Percentiles rank a stretch among this genome's conserved stretches.
Evolutionary conservation across 2,329 filamentous ascomycete genomes (phyloP).

Genomic region (Colletotrichum liriopes): DNA sequence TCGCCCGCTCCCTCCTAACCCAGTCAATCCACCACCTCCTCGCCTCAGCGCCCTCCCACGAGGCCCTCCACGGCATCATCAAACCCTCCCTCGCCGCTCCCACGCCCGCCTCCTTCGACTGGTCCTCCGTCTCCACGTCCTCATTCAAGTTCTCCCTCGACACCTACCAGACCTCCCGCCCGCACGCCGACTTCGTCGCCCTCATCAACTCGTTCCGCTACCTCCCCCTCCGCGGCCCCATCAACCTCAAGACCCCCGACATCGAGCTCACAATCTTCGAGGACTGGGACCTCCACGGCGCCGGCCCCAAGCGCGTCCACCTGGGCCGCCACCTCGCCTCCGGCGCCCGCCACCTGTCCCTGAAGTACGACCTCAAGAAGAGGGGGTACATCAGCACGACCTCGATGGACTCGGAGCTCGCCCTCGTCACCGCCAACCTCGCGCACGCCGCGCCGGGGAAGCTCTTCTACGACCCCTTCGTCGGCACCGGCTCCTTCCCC

Average conservation of each 20-base stretch:
- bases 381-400: slow-evolving; percentile 94
- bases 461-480: slow-evolving; percentile 94
- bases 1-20: slow-evolving; percentile 84
- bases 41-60: slow-evolving; percentile 79
- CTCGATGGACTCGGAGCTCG: slow-evolving; percentile 96
- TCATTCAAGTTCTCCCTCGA: slow-evolving; percentile 92
- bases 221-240: slow-evolving; percentile 83
- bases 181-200: slow-evolving; percentile 73
- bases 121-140: slow-evolving; percentile 74
- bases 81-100: slow-evolving; percentile 48
- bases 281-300: slow-evolving; percentile 78
- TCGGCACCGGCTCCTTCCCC: slow-evolving; percentile 94
- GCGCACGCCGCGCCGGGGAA: slow-evolving; percentile 86
- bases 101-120: slow-evolving; percentile 64
- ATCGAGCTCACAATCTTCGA: slow-evolving; percentile 87
- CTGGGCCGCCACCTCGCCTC: slow-evolving; percentile 81
- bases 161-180: slow-evolving; percentile 82
- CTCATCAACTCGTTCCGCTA: slow-evolving; percentile 89
- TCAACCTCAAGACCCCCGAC: slow-evolving; percentile 82
- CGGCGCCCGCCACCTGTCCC: slow-evolving; percentile 77
- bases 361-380: slow-evolving; percentile 92
- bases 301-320: slow-evolving; percentile 63
- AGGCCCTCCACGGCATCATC: slow-evolving; percentile 78
- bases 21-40: slow-evolving; percentile 92
- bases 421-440: slow-evolving; percentile 92